A percentile compares a stretch with the other conserved stretches of the same genome.
Conservation (phyloP, 2,329 filamentous ascomycete genomes). For the Pseudogymnoascus sp. region DNA sequence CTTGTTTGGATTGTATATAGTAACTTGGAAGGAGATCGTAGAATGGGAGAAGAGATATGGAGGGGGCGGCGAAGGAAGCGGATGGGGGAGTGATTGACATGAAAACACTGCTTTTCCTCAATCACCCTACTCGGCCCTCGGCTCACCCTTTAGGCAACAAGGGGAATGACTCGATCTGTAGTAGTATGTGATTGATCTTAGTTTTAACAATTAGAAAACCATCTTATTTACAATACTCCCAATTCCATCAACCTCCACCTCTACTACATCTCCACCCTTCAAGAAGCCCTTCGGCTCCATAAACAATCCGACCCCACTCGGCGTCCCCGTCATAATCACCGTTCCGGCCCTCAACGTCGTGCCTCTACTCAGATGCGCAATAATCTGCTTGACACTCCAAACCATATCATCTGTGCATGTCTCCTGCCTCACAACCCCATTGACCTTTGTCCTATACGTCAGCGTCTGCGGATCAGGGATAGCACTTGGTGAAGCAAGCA, state of each 20-base stretch:
- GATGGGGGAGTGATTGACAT: too few relatives aligned
- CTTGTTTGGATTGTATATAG: too few relatives aligned
- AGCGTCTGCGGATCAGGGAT: constrained; percentile 14
- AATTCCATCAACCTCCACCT: constrained; percentile 23
- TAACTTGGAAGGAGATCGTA: too few relatives aligned
- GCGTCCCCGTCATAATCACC: constrained; percentile 42
- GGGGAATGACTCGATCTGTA: too few relatives aligned
- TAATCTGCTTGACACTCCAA: constrained; percentile 33
- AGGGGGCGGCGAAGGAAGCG: too few relatives aligned
- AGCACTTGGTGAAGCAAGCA: constrained; percentile 26
- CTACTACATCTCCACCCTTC: constrained; percentile 29
- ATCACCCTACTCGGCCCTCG: too few relatives aligned
- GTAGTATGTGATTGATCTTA: too few relatives aligned
- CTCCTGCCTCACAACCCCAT: constrained; percentile 35
- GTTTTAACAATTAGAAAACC: constrained; percentile 11
- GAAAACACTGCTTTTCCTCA: too few relatives aligned
- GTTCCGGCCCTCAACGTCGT: constrained; percentile 39
- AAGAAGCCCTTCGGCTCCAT: constrained; percentile 26
- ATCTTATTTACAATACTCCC: constrained; percentile 27
- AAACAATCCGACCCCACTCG: constrained; percentile 31
- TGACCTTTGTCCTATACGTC: constrained; percentile 32
- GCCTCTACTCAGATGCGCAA: constrained; percentile 33
- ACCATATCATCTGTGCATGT: constrained; percentile 39
- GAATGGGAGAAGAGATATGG: too few relatives aligned
- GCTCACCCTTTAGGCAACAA: too few relatives aligned